Percentiles rank a stretch among this genome's conserved stretches.
These are phyloP conservation scores for Arthrinium puccinioides DNA, from an alignment of 2,329 filamentous ascomycete species.

Conservation along the genomic window DNA sequence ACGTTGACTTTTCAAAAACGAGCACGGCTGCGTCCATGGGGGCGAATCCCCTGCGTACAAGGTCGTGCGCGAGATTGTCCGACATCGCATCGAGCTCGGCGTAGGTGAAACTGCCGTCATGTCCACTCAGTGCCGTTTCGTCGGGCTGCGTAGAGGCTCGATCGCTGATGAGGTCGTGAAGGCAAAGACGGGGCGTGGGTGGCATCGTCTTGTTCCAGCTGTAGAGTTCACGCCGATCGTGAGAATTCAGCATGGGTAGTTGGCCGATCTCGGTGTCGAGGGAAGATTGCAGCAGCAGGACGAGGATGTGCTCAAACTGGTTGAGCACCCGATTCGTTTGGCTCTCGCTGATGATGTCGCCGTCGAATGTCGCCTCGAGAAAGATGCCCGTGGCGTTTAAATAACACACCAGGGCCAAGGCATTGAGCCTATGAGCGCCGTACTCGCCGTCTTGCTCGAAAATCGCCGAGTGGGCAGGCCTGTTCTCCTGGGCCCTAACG, in stretches of 20 bases:
- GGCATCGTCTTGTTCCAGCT: conserved; percentile 1
- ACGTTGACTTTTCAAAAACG: conserved; percentile 26
- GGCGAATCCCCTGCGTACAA: neutral
- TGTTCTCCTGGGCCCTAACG: conserved; percentile 19
- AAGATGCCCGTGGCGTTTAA: neutral
- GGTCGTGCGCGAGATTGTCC: neutral
- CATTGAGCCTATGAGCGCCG: neutral
- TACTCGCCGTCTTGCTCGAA: neutral
- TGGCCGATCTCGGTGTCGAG: neutral
- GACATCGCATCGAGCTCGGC: conserved; percentile 16
- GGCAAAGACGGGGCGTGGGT: neutral
- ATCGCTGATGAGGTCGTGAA: conserved; percentile 2
- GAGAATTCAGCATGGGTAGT: conserved; percentile 5
- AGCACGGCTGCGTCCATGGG: conserved; percentile 17
- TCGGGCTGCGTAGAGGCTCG: neutral
- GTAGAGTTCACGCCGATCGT: conserved; percentile 4
- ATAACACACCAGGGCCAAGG: conserved; percentile 1
- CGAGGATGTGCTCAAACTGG: conserved; percentile 7
- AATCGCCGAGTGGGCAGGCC: neutral
- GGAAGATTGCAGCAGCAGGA: conserved; percentile 3
- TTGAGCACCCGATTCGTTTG: neutral
- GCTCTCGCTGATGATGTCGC: neutral
- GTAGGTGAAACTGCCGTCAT: conserved; percentile 23
- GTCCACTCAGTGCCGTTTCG: conserved; percentile 4
- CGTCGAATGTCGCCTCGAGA: conserved; percentile 2